Percentiles rank a stretch among this genome's conserved stretches.
Conservation (phyloP, 371 early-diverging fungal species). For the Basidiobolus heterosporus region DNA sequence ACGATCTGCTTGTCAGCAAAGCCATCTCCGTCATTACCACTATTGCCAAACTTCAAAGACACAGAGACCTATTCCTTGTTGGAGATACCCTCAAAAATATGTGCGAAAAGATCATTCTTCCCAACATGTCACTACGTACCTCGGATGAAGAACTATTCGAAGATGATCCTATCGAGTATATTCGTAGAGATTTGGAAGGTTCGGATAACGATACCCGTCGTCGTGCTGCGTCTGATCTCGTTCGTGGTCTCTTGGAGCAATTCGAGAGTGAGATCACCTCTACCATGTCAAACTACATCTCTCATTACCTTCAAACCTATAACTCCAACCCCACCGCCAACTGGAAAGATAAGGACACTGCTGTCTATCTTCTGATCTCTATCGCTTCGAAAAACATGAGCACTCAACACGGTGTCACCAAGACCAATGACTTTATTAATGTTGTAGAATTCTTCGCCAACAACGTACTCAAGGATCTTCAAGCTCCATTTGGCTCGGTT, state of each 20-base stretch:
- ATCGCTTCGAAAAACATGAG: slow-evolving; percentile 54
- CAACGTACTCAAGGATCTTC: slow-evolving; percentile 68
- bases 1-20: slow-evolving; percentile 78
- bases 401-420: slow-evolving; percentile 57
- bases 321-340: slow-evolving; percentile 42
- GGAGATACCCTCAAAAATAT: slow-evolving; percentile 51
- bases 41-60: slow-evolving; percentile 64
- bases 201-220: slow-evolving; percentile 83
- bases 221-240: slow-evolving; percentile 78
- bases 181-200: slow-evolving; percentile 86
- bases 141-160: slow-evolving; percentile 88
- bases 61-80: slow-evolving; percentile 46
- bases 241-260: slow-evolving; percentile 78
- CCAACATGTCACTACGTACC: slow-evolving; percentile 72
- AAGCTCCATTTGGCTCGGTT: slow-evolving; percentile 42
- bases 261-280: slow-evolving; percentile 66
- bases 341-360: slow-evolving; percentile 93
- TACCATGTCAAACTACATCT: slow-evolving; percentile 62
- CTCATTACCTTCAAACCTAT: slow-evolving; percentile 39
- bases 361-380: slow-evolving; percentile 77
- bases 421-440: slow-evolving; percentile 58
- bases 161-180: slow-evolving; percentile 88
- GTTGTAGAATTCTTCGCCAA: slow-evolving; percentile 65
- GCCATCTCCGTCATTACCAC: slow-evolving; percentile 75
- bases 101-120: slow-evolving; percentile 82